Base-by-base conservation (phyloP, 1,139 yeast genomes). In the Candida sanyaensis region DNA sequence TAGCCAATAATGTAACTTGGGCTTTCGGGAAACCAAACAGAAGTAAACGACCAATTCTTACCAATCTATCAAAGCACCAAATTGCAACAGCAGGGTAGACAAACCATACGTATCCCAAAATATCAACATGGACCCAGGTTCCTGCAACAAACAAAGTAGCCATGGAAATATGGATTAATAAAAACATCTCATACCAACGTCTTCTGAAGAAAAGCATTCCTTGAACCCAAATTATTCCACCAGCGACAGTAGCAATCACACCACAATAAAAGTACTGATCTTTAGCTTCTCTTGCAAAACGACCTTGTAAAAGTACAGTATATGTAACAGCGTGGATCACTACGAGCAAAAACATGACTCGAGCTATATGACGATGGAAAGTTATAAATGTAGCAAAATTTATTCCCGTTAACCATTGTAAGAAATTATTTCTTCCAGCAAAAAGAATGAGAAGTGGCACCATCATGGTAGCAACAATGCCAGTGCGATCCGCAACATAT, bases 341-440 rank as follows among this genome's bases (percentile, higher is more conserved):
- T 4, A 66, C 61, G 44, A 65, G 64, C 26, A 56, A 45, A 49
- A 66, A 62, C 37, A 61, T 65, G 17, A 60, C 60, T 48, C 78
- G 63, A 1, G 73, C 69, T 9, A 68, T 57, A 73, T 76, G 73
- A 49, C 72, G 63, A 51, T 73, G 78, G 50, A 59, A 71, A 8
- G 66, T 53, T 42, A 71, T 58, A 55, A 66, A 71, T 11, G 73
- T 64, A 33, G 71, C 62, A 55, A 59, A 73, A 48, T 65, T 60
- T 68, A 72, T 65, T 24, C 73, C 66, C 1, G 77, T 69, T 11
- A 68, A 37, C 74, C 76, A 73, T 49, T 65, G 73, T 49, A 73
- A 60, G 46, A 73, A 66, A 55, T 73, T 73, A 53, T 73, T 73
- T 42, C 78, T 60, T 2, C 78, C 78, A 23, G 75, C 77, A 55